Percentiles rank a stretch among this genome's conserved stretches.
phyloP scores from a whole-genome alignment of 805 yeast species.

The Candida hungchunana region DNA sequence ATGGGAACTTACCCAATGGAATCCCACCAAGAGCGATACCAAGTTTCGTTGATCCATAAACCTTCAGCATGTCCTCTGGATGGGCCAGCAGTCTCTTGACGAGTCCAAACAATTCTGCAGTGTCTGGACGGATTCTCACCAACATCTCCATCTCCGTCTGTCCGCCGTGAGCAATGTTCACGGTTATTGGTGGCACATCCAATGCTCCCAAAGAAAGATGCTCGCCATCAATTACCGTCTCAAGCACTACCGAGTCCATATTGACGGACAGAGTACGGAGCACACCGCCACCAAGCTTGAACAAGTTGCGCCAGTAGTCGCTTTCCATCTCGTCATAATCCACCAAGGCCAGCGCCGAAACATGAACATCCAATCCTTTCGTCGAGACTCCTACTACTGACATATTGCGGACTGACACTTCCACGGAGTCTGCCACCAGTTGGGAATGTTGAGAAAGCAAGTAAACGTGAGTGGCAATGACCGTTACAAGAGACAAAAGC shows the following conservation, averaged over 20 bases:
- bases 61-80: constrained; percentile 29
- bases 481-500: neutral
- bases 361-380: constrained; percentile 30
- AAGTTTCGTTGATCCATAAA: constrained; percentile 33
- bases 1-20: constrained; percentile 29
- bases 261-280: constrained; percentile 28
- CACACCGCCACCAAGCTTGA: constrained; percentile 31
- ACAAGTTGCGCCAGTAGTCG: constrained; percentile 22
- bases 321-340: constrained; percentile 31
- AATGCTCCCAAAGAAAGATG: constrained; percentile 30
- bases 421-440: constrained; percentile 29
- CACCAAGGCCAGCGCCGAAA: constrained; percentile 29
- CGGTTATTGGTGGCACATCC: constrained; percentile 31
- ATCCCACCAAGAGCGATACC: constrained; percentile 30
- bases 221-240: constrained; percentile 22
- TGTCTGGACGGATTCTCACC: constrained; percentile 31
- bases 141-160: constrained; percentile 26
- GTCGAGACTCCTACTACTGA: constrained; percentile 29
- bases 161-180: constrained; percentile 28
- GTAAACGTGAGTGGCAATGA: constrained; percentile 4
- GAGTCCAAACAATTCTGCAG: constrained; percentile 30
- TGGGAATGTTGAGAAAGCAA: constrained; percentile 22
- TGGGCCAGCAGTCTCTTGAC: constrained; percentile 29
- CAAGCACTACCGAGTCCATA: constrained; percentile 29
- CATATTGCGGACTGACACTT: constrained; percentile 29